Percentiles rank a stretch among this genome's conserved stretches.
These are phyloP conservation scores for Pluteus cervinus DNA, from an alignment of 768 basidiomycete species.

Conservation along the genomic window DNA sequence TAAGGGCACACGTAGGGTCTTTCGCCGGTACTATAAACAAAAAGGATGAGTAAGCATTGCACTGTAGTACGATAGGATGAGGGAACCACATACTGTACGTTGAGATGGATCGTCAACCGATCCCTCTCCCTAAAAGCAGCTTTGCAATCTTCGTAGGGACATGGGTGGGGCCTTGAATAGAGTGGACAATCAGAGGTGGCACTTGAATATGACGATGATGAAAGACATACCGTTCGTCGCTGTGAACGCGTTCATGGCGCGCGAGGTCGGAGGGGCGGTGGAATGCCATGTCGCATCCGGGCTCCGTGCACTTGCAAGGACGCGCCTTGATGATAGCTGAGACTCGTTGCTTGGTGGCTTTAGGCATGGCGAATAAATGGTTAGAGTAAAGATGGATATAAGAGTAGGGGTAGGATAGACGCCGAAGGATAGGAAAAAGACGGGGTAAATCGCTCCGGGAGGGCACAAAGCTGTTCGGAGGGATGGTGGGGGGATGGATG, in stretches of 20 bases:
- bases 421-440: too few relatives aligned
- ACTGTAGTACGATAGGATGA: background rate
- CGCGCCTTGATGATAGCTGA: too few relatives aligned
- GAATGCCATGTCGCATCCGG: slow-evolving; percentile 2
- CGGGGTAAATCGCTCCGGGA: too few relatives aligned
- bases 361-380: too few relatives aligned
- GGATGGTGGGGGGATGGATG: too few relatives aligned
- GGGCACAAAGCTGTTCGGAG: too few relatives aligned
- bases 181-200: background rate
- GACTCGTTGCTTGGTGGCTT: too few relatives aligned
- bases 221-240: slow-evolving; percentile 1
- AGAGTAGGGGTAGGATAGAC: too few relatives aligned
- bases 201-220: background rate
- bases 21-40: background rate
- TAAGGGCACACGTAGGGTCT: background rate
- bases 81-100: background rate
- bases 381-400: too few relatives aligned
- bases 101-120: background rate
- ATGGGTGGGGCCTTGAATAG: background rate
- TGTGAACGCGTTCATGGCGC: slow-evolving; percentile 1
- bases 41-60: background rate
- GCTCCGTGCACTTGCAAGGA: too few relatives aligned
- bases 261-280: slow-evolving; percentile 2
- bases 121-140: background rate
- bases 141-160: background rate